Evolutionary conservation across 208 protist species (phyloP).

Genomic region (Acanthamoeba royreba): DNA sequence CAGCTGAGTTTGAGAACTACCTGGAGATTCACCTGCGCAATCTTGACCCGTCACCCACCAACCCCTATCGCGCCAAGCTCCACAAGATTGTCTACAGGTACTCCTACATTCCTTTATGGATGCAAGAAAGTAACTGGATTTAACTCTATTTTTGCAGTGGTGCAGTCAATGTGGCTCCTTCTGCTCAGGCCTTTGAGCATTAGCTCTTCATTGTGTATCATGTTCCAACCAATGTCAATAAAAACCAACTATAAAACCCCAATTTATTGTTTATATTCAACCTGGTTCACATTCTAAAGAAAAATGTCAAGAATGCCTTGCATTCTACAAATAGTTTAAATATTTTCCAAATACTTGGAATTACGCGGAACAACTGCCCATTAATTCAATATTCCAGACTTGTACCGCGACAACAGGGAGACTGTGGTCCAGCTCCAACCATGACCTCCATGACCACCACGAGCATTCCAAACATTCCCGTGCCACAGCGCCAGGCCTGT

Average conservation of each 20-base stretch:
- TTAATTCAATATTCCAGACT: no score
- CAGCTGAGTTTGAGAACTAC: constrained; percentile 58
- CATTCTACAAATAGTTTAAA: no score
- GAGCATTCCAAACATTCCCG: no score
- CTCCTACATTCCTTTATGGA: background rate
- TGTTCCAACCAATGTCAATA: background rate
- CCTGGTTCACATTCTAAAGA: no score
- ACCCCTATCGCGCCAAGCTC: background rate
- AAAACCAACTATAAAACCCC: background rate
- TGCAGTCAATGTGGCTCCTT: background rate
- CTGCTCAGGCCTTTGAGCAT: background rate
- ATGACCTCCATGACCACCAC: no score
- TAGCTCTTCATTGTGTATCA: background rate
- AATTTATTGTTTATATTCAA: background rate
- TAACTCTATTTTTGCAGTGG: background rate
- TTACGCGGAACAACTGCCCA: no score
- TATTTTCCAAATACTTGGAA: no score
- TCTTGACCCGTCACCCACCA: background rate
- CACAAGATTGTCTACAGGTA: background rate
- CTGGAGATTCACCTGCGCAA: constrained; percentile 52
- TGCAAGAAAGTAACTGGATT: no score
- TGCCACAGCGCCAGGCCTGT: no score
- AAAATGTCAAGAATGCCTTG: no score
- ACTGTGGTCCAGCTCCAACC: no score
- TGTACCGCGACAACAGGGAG: no score